Base-by-base conservation (phyloP, 768 basidiomycete species). In the Royoungia palumana region DNA sequence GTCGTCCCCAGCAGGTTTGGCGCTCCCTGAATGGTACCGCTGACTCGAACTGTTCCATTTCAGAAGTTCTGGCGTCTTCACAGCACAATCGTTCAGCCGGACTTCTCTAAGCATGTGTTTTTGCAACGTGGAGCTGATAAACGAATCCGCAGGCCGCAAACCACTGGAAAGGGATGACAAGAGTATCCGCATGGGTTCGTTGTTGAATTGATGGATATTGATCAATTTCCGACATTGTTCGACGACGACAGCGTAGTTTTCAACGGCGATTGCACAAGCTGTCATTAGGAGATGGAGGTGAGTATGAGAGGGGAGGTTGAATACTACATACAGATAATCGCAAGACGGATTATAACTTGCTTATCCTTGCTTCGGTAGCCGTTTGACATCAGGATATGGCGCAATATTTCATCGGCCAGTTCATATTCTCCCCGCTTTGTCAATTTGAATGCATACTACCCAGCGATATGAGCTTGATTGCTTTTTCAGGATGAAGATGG, bases 51-150 rank as follows among this genome's bases (percentile, higher is more conserved):
- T 64, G 55, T 85, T 87, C 83, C 83, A 90, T 43, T 75, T 78
- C 24, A 87, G 54, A 11, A 70, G 55, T 25, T 84, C 83, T 2
- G 79, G 81, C 24, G 79, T 81, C 47, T 80, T 79, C 17, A 83
- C 79, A 0, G 85, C 84, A 0, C 76, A 68, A 57, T 92, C 86
- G 16, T 73, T 78, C 8, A 88, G 65, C 52, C 81, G 80, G 66
- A 94, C 72, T 65, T 95, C 92, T 12, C 94, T 77, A 30, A 88
- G 79, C 22, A 94, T 66, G 58, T 88, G 87, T 60, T 95, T 95
- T 54, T 92, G 90, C 10, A 95, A 71, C 0, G 85, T 85, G 0
- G 83, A 79, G 2, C 80, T 80, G 54, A 89, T 84, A 69, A 93
- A 89, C 0, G 85, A 78, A 52, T 90, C 87, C 0, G 85, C 82